Percentiles rank a stretch among this genome's conserved stretches.
phyloP scores from a whole-genome alignment of 306 rosid genomes.

The Gastrolobium bilobum region DNA sequence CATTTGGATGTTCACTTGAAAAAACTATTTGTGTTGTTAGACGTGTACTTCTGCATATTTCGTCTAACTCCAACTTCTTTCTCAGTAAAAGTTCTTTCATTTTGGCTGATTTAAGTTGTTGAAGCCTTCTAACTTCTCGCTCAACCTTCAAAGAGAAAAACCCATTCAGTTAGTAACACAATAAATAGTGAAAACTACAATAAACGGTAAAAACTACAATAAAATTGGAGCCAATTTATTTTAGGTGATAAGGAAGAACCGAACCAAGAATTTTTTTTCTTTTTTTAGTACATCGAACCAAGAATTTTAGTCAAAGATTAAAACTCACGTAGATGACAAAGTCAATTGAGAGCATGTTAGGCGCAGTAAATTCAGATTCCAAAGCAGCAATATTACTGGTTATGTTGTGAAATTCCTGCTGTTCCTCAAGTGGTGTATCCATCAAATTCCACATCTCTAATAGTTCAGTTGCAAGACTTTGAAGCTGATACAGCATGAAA shows the following conservation, averaged over 20 bases:
- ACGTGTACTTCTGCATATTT: slow-evolving; percentile 68
- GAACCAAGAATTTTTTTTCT: neutral
- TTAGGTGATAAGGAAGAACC: neutral
- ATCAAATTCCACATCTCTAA: slow-evolving; percentile 85
- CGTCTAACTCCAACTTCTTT: slow-evolving; percentile 73
- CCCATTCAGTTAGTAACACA: slow-evolving; percentile 20
- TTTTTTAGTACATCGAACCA: neutral
- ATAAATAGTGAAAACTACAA: slow-evolving; percentile 10
- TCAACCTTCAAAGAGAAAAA: slow-evolving; percentile 63
- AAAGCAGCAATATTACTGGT: slow-evolving; percentile 71
- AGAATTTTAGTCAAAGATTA: neutral
- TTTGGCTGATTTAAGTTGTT: slow-evolving; percentile 74
- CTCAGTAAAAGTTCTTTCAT: slow-evolving; percentile 67
- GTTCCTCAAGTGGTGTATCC: slow-evolving; percentile 77
- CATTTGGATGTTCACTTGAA: slow-evolving; percentile 52
- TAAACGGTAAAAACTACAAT: neutral
- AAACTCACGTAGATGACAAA: slow-evolving; percentile 63
- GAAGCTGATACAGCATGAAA: slow-evolving; percentile 61
- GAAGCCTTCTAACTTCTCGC: slow-evolving; percentile 76
- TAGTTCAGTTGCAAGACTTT: slow-evolving; percentile 59
- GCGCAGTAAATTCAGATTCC: slow-evolving; percentile 68
- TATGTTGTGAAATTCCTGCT: slow-evolving; percentile 63
- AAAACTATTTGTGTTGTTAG: slow-evolving; percentile 50
- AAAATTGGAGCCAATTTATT: neutral
- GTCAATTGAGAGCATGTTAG: slow-evolving; percentile 67